These are phyloP conservation scores for Parasarocladium wereldwijsianum DNA, from an alignment of 2,329 filamentous ascomycete species.

Conservation along the genomic window DNA sequence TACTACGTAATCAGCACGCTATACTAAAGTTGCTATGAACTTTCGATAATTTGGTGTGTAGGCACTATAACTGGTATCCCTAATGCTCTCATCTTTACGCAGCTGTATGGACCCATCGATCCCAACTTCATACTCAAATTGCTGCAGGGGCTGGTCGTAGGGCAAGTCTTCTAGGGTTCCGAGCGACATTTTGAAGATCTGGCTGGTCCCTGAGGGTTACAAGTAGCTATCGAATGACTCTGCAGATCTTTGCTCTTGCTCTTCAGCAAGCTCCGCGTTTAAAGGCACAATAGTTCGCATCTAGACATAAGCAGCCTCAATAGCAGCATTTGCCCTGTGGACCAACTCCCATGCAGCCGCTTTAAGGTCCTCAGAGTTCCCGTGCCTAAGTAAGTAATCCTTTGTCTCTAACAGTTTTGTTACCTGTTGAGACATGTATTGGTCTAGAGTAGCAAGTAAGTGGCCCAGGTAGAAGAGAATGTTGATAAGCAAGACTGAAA, in stretches of 20 bases:
- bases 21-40: too few species aligned
- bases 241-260: background rate
- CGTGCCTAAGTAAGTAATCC: background rate
- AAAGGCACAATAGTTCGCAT: background rate
- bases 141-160: background rate
- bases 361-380: background rate
- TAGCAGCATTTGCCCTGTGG: conserved; percentile 1
- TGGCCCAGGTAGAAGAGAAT: conserved; percentile 16
- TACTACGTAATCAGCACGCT: too few species aligned
- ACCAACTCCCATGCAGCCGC: background rate
- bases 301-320: background rate
- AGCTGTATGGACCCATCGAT: background rate
- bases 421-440: conserved; percentile 13
- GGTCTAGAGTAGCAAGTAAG: conserved; percentile 12
- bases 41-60: too few species aligned
- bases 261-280: background rate
- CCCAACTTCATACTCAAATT: background rate
- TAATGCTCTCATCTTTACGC: too few species aligned
- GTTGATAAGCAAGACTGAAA: conserved; percentile 19
- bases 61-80: too few species aligned
- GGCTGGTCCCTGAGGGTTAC: background rate
- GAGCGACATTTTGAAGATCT: background rate
- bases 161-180: background rate
- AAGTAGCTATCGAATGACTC: background rate
- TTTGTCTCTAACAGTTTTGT: conserved; percentile 14